phyloP scores from a whole-genome alignment of 2,329 filamentous ascomycete genomes.

The Colletotrichum nymphaeae region DNA sequence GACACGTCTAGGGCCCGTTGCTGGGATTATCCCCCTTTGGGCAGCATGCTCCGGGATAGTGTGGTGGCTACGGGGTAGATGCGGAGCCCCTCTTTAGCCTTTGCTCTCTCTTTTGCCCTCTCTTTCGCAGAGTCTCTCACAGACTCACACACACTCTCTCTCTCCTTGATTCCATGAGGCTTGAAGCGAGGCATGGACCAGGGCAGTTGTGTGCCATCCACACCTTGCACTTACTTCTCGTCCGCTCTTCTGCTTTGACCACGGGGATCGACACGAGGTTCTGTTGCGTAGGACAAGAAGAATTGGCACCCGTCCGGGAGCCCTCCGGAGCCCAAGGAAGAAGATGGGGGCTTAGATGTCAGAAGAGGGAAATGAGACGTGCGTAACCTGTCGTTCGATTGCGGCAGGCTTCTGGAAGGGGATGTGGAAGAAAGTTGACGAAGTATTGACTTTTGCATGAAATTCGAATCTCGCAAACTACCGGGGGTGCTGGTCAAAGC shows the following conservation, averaged over 20 bases:
- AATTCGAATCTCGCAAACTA: constrained; percentile 28
- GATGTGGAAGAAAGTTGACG: constrained; percentile 1
- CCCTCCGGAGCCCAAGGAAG: not conserved
- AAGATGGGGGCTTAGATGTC: constrained; percentile 21
- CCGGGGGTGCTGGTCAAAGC: constrained; percentile 16
- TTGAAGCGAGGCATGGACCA: constrained; percentile 21
- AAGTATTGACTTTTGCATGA: constrained; percentile 20
- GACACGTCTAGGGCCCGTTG: not conserved
- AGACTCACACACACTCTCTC: too few relatives aligned
- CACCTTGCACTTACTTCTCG: not conserved
- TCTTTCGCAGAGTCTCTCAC: not conserved
- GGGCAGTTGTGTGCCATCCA: not conserved
- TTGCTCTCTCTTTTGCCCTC: not conserved
- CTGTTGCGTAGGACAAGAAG: not conserved
- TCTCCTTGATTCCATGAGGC: not conserved
- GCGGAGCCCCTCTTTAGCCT: constrained; percentile 15
- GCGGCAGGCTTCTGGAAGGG: constrained; percentile 24
- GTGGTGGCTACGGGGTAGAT: constrained; percentile 12
- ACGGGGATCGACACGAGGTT: constrained; percentile 31
- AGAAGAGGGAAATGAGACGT: constrained; percentile 14
- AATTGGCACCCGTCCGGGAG: not conserved
- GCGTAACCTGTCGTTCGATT: constrained; percentile 15
- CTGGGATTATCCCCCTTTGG: constrained; percentile 19
- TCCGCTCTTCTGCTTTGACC: constrained; percentile 2
- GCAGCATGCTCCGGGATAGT: constrained; percentile 18